Percentiles rank a stretch among this genome's conserved stretches.
Conservation (phyloP, 2,329 filamentous ascomycete species). For the Talaromyces sp. region DNA sequence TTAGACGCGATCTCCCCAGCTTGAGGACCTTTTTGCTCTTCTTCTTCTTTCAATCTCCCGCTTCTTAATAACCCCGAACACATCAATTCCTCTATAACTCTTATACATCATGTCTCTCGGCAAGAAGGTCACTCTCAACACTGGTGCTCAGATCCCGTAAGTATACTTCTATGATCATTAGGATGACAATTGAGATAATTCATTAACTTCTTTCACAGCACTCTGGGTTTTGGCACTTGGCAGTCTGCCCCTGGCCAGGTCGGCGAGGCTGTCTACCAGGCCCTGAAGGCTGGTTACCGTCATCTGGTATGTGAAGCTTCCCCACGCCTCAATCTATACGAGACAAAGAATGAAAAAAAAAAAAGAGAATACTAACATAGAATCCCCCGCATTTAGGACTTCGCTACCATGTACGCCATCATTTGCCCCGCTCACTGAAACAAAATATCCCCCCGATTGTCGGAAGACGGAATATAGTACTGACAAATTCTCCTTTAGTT, state of each 20-base stretch:
- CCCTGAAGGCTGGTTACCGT: conserved; percentile 44
- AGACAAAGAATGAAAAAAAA: not conserved
- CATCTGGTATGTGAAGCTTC: conserved; percentile 34
- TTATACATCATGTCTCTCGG: conserved; percentile 42
- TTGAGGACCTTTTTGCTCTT: conserved; percentile 9
- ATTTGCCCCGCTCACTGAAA: not conserved
- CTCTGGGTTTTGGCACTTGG: conserved; percentile 46
- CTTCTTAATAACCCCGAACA: not conserved
- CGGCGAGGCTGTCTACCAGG: conserved; percentile 43
- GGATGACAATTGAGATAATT: not conserved
- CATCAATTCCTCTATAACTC: not conserved
- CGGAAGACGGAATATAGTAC: not conserved
- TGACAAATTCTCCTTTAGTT: conserved; percentile 3
- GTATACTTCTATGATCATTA: conserved; percentile 11
- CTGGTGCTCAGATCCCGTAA: conserved; percentile 43
- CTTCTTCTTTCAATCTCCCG: not conserved
- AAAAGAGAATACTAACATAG: not conserved
- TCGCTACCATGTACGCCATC: conserved; percentile 41
- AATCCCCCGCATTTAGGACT: no score
- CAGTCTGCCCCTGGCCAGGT: conserved; percentile 44
- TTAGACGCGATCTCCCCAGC: conserved; percentile 6
- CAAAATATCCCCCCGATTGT: not conserved
- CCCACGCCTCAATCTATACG: not conserved
- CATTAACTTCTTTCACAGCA: conserved; percentile 25
- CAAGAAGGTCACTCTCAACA: conserved; percentile 43